Percentiles rank a stretch among this genome's conserved stretches.
These are phyloP conservation scores for Pseudogymnoascus pannorum DNA, from an alignment of 2,329 filamentous ascomycete genomes.

Conservation along the genomic window DNA sequence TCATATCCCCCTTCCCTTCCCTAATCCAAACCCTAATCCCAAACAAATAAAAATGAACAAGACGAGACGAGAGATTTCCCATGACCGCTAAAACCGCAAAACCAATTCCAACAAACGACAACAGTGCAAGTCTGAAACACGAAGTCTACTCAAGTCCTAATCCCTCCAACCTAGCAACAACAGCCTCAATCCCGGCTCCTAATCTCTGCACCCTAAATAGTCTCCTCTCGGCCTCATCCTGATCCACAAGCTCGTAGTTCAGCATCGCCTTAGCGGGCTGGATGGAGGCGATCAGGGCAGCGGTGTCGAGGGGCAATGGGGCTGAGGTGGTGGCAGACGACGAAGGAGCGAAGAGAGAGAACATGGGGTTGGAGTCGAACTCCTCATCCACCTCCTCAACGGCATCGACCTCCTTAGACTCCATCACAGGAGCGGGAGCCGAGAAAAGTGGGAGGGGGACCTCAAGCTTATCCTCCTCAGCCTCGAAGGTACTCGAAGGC, in stretches of 20 bases:
- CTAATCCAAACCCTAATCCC: too few species aligned
- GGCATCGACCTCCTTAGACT: constrained; percentile 25
- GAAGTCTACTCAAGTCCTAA: not conserved
- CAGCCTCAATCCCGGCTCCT: constrained; percentile 22
- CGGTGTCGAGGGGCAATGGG: constrained; percentile 36
- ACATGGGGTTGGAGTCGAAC: constrained; percentile 56
- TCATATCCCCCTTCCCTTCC: too few species aligned
- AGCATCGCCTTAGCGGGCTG: constrained; percentile 56
- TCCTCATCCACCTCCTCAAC: constrained; percentile 40
- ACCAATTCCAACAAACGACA: not conserved
- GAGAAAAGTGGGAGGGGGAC: constrained; percentile 30
- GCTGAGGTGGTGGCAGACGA: constrained; percentile 21
- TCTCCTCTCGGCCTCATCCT: constrained; percentile 29
- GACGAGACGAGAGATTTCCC: not conserved
- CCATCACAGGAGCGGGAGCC: not conserved
- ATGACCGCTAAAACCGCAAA: constrained; percentile 4
- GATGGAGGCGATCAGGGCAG: constrained; percentile 45
- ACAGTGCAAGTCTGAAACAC: too few species aligned
- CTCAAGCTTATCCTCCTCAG: constrained; percentile 42
- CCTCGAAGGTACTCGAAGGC: constrained; percentile 43
- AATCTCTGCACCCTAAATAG: constrained; percentile 21
- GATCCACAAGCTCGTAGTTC: constrained; percentile 58
- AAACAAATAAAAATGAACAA: not conserved
- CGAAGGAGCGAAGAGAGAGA: constrained; percentile 48
- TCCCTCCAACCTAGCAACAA: constrained; percentile 21